Percentiles rank a stretch among this genome's conserved stretches.
Conservation (phyloP, 331 rosid species). For the Ulmus americana region DNA sequence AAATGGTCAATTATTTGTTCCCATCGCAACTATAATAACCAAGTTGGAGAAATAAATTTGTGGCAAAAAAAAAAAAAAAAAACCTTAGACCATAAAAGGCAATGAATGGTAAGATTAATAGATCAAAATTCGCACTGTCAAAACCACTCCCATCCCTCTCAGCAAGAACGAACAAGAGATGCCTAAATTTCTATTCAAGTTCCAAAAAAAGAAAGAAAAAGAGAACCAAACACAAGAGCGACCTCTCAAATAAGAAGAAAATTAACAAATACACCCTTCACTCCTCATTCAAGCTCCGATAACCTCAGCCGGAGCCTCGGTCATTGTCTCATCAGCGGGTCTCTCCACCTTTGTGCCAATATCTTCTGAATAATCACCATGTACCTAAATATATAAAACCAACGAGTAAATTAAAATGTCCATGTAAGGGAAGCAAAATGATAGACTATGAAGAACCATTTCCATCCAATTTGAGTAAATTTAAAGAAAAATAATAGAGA, state of each 20-base stretch:
- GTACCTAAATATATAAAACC: conserved; percentile 41
- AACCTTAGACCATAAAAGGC: not conserved
- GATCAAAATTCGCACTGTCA: conserved; percentile 22
- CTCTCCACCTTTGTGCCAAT: conserved; percentile 70
- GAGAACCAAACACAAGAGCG: not conserved
- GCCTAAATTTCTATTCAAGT: conserved; percentile 5
- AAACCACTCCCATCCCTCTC: conserved; percentile 9
- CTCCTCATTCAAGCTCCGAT: conserved; percentile 55
- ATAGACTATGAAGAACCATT: too few species aligned
- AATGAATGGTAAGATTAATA: not conserved
- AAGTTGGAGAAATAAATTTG: too few species aligned
- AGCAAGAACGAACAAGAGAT: conserved; percentile 6
- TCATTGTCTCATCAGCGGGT: conserved; percentile 51
- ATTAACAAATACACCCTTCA: not conserved
- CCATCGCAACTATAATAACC: too few species aligned
- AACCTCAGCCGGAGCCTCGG: conserved; percentile 45
- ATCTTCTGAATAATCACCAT: conserved; percentile 59
- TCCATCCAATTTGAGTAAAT: not conserved
- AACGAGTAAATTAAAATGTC: not conserved
- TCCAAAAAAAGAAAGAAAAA: not conserved
- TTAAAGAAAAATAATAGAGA: not conserved
- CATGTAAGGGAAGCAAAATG: not conserved
- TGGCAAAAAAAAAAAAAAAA: not conserved
- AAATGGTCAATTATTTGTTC: too few species aligned
- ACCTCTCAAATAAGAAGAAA: not conserved